Percentiles rank a stretch among this genome's conserved stretches.
Conservation (phyloP, 345 rosid genomes). For the Melaleuca alternifolia region DNA sequence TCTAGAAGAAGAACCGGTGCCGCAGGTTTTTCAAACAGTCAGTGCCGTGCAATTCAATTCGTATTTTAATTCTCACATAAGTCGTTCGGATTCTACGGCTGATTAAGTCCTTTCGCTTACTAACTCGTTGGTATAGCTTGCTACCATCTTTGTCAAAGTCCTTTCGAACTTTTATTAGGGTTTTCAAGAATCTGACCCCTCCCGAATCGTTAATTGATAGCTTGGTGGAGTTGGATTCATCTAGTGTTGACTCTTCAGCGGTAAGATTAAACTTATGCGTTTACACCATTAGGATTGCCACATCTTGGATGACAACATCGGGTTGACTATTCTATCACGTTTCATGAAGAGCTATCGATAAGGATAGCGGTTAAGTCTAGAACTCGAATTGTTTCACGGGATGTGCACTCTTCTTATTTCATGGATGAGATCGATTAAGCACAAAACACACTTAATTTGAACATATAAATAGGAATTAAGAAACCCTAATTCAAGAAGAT, state of each 20-base stretch:
- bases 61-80: not conserved
- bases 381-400: not conserved
- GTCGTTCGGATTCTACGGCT: not conserved
- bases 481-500: not conserved
- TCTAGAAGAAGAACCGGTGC: not conserved
- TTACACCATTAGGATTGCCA: not conserved
- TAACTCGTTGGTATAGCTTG: not conserved
- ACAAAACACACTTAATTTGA: not conserved
- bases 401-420: not conserved
- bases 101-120: not conserved
- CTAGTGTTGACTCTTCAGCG: not conserved
- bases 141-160: not conserved
- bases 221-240: not conserved
- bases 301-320: not conserved
- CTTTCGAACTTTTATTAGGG: not conserved
- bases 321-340: not conserved
- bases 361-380: not conserved
- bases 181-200: not conserved
- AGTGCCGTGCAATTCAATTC: constrained; percentile 9
- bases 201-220: not conserved
- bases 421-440: not conserved
- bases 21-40: not conserved
- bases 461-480: not conserved
- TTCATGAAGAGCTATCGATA: not conserved
- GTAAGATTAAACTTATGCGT: not conserved